A percentile compares a stretch with the other conserved stretches of the same genome.
Evolutionary conservation across 108 stramenopile species (phyloP).

Genomic region (Cylindrotheca closterium): DNA sequence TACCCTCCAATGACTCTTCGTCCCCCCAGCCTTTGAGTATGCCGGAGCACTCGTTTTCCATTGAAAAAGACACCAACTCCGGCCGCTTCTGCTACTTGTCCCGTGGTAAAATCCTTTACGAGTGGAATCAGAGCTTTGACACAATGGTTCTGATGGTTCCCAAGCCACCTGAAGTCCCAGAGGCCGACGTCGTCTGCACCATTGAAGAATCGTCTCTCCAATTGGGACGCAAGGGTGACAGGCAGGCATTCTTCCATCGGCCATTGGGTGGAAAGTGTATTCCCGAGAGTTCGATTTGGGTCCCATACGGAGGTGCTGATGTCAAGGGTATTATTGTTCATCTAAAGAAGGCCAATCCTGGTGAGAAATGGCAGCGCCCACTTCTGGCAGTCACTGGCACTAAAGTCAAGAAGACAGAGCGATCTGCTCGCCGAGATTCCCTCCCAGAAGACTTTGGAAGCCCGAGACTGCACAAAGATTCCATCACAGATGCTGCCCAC

Average conservation of each 20-base stretch:
- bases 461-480: too few species aligned
- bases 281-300: not conserved
- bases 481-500: too few species aligned
- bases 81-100: not conserved
- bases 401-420: too few species aligned
- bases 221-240: not conserved
- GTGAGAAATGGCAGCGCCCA: not conserved
- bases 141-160: not conserved
- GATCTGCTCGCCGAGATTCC: too few species aligned
- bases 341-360: not conserved
- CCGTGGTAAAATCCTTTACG: not conserved
- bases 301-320: not conserved
- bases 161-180: not conserved
- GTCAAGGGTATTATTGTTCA: not conserved
- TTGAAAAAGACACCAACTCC: too few species aligned
- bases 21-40: too few species aligned
- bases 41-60: too few species aligned
- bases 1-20: too few species aligned
- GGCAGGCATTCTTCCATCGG: not conserved
- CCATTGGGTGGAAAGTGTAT: not conserved
- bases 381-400: too few species aligned
- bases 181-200: not conserved
- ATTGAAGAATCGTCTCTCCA: not conserved
- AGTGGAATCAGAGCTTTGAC: not conserved
- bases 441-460: too few species aligned